Percentiles rank a stretch among this genome's conserved stretches.
Evolutionary conservation across 176 grass and related monocot species (phyloP).

Genomic region (Alopecurus myosuroides): DNA sequence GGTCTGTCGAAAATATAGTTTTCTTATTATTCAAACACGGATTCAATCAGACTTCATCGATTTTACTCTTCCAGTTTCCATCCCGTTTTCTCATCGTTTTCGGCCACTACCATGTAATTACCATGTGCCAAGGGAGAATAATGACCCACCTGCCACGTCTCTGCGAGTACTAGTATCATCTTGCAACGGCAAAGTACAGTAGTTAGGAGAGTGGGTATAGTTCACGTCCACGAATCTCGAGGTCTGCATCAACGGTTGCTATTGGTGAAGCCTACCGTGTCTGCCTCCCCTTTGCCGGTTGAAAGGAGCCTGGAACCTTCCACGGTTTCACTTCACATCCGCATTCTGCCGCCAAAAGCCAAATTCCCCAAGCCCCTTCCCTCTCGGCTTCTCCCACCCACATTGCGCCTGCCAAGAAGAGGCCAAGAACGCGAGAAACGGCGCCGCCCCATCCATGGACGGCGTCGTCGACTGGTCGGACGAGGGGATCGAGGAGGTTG

Average conservation of each 20-base stretch:
- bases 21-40: no score
- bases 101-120: no score
- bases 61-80: no score
- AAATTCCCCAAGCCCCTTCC: not conserved
- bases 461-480: not conserved
- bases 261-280: not conserved
- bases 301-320: not conserved
- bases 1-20: no score
- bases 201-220: not conserved
- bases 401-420: slow-evolving; percentile 6
- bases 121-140: no score
- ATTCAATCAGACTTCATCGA: no score
- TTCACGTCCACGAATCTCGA: not conserved
- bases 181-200: not conserved
- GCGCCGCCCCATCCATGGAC: slow-evolving; percentile 19
- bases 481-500: slow-evolving; percentile 15
- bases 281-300: not conserved
- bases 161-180: no score
- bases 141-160: not conserved
- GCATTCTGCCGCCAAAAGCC: slow-evolving; percentile 25
- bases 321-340: not conserved
- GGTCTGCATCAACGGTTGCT: not conserved
- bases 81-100: no score
- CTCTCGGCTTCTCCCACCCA: not conserved
- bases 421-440: slow-evolving; percentile 21